A percentile compares a stretch with the other conserved stretches of the same genome.
These are phyloP conservation scores for Coemansia sp. DNA, from an alignment of 192 early-diverging fungal species.

Conservation along the genomic window DNA sequence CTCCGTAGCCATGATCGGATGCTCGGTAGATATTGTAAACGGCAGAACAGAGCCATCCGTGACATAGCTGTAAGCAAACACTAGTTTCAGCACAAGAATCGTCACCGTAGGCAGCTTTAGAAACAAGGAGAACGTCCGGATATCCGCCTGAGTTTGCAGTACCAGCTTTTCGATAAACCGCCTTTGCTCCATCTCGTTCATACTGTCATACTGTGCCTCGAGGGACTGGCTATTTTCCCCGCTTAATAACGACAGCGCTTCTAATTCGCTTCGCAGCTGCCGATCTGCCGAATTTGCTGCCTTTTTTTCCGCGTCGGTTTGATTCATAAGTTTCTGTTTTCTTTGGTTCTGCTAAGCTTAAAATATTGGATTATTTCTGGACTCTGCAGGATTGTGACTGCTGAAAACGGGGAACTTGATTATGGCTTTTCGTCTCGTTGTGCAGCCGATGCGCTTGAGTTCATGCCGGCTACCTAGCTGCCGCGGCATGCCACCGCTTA, in stretches of 20 bases:
- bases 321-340: too few species aligned
- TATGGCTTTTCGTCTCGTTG: too few species aligned
- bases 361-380: too few species aligned
- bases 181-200: constrained; percentile 26
- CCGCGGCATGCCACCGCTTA: too few species aligned
- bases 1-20: constrained; percentile 37
- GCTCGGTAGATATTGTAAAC: constrained; percentile 20
- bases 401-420: too few species aligned
- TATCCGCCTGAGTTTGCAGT: constrained; percentile 42
- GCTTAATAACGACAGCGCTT: constrained; percentile 15
- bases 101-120: constrained; percentile 31
- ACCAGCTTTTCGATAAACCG: constrained; percentile 27
- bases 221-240: constrained; percentile 15
- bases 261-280: constrained; percentile 13
- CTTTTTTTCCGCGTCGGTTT: background rate
- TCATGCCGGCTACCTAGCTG: too few species aligned
- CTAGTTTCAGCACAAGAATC: constrained; percentile 35
- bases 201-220: constrained; percentile 25
- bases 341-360: too few species aligned
- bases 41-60: constrained; percentile 19
- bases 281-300: background rate
- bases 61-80: constrained; percentile 40
- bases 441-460: too few species aligned
- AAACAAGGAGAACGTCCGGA: constrained; percentile 34
- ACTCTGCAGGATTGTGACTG: too few species aligned